Evolutionary conservation across 495 filamentous ascomycete species (phyloP).

Genomic region (Neurospora terricola): DNA sequence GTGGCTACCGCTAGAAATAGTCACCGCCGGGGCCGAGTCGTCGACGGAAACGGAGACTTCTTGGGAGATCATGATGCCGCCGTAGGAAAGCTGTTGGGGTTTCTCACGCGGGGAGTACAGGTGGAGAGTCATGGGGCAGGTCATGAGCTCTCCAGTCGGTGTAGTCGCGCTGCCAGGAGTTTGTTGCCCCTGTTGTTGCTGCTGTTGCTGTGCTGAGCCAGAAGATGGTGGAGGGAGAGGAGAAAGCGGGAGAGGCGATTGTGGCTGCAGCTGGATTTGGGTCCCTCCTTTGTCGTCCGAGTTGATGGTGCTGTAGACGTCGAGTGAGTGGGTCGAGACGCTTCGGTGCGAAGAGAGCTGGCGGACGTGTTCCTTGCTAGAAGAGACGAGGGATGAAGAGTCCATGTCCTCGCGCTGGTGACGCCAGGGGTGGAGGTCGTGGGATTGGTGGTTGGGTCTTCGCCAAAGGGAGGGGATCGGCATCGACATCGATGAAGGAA

Average conservation of each 20-base stretch:
- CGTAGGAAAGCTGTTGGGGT: slow-evolving; percentile 10
- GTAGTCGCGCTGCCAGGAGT: background rate
- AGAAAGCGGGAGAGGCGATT: background rate
- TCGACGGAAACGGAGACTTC: slow-evolving; percentile 27
- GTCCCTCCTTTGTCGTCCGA: background rate
- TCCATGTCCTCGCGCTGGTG: background rate
- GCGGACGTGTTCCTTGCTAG: slow-evolving; percentile 9
- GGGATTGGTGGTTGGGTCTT: slow-evolving; percentile 3
- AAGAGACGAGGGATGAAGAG: background rate
- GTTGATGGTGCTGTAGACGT: slow-evolving; percentile 3
- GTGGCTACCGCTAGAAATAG: background rate
- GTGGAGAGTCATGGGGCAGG: background rate
- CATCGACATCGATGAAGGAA: background rate
- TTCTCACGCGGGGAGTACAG: slow-evolving; percentile 19
- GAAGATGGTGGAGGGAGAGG: background rate
- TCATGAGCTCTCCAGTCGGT: background rate
- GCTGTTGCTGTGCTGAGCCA: background rate
- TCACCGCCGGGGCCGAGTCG: background rate
- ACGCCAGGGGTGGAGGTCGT: background rate
- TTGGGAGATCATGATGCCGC: slow-evolving; percentile 34
- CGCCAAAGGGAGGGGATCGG: background rate
- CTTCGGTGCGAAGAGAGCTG: slow-evolving; percentile 7
- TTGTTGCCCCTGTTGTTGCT: background rate
- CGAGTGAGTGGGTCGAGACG: slow-evolving; percentile 2
- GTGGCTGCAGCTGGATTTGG: background rate